phyloP scores from a whole-genome alignment of 169 alveolate genomes.

The Fabrea salina region DNA sequence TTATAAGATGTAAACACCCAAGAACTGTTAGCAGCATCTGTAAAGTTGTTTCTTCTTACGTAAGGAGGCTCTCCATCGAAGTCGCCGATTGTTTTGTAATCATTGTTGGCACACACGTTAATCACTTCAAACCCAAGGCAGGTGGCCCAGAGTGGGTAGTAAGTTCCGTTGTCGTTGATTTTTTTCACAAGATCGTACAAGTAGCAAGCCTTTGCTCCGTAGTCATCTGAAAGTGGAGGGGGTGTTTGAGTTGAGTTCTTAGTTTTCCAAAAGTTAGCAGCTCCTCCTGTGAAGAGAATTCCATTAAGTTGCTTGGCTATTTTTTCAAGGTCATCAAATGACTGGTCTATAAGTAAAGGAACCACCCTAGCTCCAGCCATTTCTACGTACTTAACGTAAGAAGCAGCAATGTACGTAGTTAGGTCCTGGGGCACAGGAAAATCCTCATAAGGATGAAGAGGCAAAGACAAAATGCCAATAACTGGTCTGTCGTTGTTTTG shows the following conservation, averaged over 20 bases:
- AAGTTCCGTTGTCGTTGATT: conserved; percentile 44
- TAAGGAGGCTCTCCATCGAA: conserved; percentile 23
- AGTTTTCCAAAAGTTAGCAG: background rate
- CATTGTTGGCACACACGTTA: conserved; percentile 33
- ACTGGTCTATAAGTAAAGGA: conserved; percentile 43
- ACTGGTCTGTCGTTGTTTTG: conserved; percentile 10
- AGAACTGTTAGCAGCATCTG: background rate
- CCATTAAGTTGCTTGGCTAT: conserved; percentile 52
- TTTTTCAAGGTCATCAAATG: conserved; percentile 17
- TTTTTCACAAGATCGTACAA: conserved; percentile 36
- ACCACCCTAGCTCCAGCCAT: conserved; percentile 71
- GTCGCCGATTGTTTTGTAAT: background rate
- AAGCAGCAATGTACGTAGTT: conserved; percentile 54
- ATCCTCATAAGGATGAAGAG: background rate
- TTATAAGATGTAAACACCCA: background rate
- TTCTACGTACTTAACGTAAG: conserved; percentile 59
- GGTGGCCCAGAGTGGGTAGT: conserved; percentile 67
- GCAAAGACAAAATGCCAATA: conserved; percentile 3
- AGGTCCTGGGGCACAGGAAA: background rate
- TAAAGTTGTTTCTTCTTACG: background rate
- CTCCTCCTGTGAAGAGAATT: conserved; percentile 65
- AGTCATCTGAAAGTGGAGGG: background rate
- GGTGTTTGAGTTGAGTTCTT: background rate
- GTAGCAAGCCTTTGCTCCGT: conserved; percentile 7
- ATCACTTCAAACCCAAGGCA: conserved; percentile 69